Base-by-base conservation (phyloP, 805 yeast genomes). In the Cyberlindnera suaveolens region DNA sequence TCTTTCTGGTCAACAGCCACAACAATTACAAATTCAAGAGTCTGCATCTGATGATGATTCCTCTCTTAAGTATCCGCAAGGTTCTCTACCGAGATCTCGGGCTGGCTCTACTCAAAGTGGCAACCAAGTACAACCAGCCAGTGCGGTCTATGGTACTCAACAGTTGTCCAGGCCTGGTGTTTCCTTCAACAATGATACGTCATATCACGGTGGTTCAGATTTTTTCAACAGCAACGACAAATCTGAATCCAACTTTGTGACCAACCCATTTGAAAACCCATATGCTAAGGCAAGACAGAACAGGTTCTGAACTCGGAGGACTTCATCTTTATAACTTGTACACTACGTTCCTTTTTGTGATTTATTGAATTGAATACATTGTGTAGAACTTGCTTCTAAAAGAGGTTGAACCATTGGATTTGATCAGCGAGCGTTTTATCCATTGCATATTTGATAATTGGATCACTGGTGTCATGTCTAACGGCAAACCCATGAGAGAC, bases 401-500 rank as follows among this genome's bases (percentile, higher is more conserved):
- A 39, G 14, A 16, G 29, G 35, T 49, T 42, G 31, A 57, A 57
- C 52, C 52, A 57, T 37, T 52, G 48, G 9, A 65, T 36, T 50
- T 65, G 71, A 49, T 68, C 72, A 7, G 27, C 35, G 34, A 83
- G 64, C 2, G 81, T 70, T 68, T 82, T 83, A 48, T 83, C 84
- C 61, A 74, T 79, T 34, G 95, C 88, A 51, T 80, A 80, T 51
- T 62, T 70, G 44, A 75, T 76, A 30, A 53, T 60, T 18, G 82
- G 82, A 46, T 67, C 65, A 10, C 66, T 47, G 30, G 73, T 49
- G 58, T 89, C 95, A 44, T 95, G 96, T 65, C 85, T 83, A 35
- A 75, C 80, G 17, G 95, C 78, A 61, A 70, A 90, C 1, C 96
- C 97, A 61, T 90, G 97, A 4, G 60, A 19, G 19, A 75, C 82